These are phyloP conservation scores for Chlamydomonas eustigma DNA, from an alignment of 139 green algal species.

Conservation along the genomic window DNA sequence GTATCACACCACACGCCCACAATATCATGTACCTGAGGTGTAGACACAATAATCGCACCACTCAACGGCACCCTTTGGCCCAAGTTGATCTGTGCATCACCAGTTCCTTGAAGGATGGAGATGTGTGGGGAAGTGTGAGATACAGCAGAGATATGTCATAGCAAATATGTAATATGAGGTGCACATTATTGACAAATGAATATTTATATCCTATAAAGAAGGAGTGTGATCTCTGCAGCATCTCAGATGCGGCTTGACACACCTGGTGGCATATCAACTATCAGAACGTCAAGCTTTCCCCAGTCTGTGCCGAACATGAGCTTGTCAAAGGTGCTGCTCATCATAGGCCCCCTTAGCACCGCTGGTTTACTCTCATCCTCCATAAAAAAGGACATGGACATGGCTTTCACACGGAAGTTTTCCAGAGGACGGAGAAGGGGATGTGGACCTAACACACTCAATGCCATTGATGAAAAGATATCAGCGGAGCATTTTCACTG, in stretches of 20 bases:
- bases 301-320: conserved; percentile 76
- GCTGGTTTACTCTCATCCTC: conserved; percentile 65
- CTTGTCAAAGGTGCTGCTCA: conserved; percentile 83
- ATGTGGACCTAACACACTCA: conserved; percentile 11
- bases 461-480: not conserved
- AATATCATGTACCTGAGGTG: conserved; percentile 68
- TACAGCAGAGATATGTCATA: no score
- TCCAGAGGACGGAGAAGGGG: conserved; percentile 58
- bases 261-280: conserved; percentile 92
- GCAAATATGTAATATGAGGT: no score
- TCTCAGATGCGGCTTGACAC: no score
- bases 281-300: conserved; percentile 77
- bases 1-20: no score
- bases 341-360: conserved; percentile 88
- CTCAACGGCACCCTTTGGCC: conserved; percentile 68
- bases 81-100: conserved; percentile 77
- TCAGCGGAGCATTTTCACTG: not conserved
- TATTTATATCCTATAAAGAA: no score
- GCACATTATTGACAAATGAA: no score
- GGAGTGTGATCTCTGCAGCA: no score
- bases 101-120: conserved; percentile 31
- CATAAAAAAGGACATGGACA: conserved; percentile 90
- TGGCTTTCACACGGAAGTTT: conserved; percentile 73
- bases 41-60: conserved; percentile 85
- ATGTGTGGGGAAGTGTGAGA: no score